phyloP scores from a whole-genome alignment of 805 yeast species.

The Metschnikowia lunata region DNA sequence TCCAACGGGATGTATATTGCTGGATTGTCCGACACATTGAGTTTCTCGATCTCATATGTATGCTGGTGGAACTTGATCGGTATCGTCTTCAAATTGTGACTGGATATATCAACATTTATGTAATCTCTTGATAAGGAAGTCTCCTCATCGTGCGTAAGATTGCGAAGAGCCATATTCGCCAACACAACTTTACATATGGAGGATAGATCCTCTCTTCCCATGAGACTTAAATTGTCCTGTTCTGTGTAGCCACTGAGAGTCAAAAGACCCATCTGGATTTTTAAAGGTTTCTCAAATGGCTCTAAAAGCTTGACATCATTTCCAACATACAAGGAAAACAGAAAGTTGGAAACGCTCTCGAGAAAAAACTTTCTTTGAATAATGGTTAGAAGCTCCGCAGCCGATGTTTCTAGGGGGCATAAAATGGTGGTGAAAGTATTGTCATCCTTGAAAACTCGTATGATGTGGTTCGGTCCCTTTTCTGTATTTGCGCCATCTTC shows the following conservation, averaged over 20 bases:
- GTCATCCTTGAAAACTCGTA: constrained; percentile 78
- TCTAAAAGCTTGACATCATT: constrained; percentile 70
- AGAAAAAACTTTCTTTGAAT: constrained; percentile 76
- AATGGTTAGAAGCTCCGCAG: constrained; percentile 64
- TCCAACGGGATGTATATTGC: constrained; percentile 79
- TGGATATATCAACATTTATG: constrained; percentile 66
- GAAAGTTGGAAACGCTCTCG: constrained; percentile 66
- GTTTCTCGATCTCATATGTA: constrained; percentile 72
- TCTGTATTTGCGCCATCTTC: constrained; percentile 1
- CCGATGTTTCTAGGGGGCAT: constrained; percentile 73
- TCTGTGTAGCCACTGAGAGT: constrained; percentile 74
- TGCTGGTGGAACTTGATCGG: constrained; percentile 79
- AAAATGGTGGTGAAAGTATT: constrained; percentile 82
- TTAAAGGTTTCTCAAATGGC: constrained; percentile 68
- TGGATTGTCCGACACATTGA: constrained; percentile 84
- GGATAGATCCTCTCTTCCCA: constrained; percentile 81
- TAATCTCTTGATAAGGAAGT: constrained; percentile 60
- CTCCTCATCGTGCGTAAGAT: constrained; percentile 65
- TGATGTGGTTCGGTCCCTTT: constrained; percentile 40
- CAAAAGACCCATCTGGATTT: constrained; percentile 69
- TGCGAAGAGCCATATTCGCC: constrained; percentile 57
- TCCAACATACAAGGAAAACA: constrained; percentile 71
- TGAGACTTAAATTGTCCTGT: constrained; percentile 67
- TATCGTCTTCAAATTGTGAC: constrained; percentile 73
- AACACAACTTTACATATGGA: constrained; percentile 77